Evolutionary conservation across 768 basidiomycete species (phyloP), one percentile per base, ranked within the genome.

Genomic region (Lactarius trivialis): DNA sequence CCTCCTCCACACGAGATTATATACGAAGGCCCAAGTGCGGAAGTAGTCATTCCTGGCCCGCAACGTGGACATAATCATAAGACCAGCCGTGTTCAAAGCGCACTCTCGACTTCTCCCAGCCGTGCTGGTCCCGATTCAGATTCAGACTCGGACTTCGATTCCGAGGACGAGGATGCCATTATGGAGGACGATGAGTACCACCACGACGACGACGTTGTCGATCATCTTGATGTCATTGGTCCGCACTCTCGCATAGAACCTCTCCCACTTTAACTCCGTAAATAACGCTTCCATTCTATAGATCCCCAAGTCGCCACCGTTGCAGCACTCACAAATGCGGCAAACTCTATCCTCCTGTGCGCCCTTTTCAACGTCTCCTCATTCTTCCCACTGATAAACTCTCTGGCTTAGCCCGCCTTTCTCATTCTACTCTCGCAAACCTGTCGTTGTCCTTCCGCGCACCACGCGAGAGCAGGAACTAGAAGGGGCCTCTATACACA

Each of bases 151-250:
- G 62, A 64, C 30, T 12, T 19, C 5, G 62, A 65, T 34, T 66
- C 63, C 24, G 65, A 67, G 56, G 53, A 59, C 37, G 56, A 60
- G 49, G 45, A 48, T 32, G 53, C 53, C 24, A n/a, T 32, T 34
- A 26, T 67, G 24, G 63, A 65, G 58, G 63, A 67, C 30, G 60
- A 71, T 37, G 69, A 71, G 2, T 69, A 74, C 24, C 78, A 82
- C 60, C 86, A 92, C 69, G 82, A 86, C 63, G 88, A 92, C 68
- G 86, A 90, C 67, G 82, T 92, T 52, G 88, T 93, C 6, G 91
- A 92, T 64, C 85, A 92, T 71, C 74, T 93, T 66, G 91, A 93
- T 73, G 86, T 84, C 48, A 88, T 91, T 62, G 88, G 88, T 85
- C 67, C 50, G 76, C 67, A 28, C 34, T 43, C 36, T 48, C 56